Base-by-base conservation (phyloP, 371 early-diverging fungal species). In the Rhizomucor pusillus region DNA sequence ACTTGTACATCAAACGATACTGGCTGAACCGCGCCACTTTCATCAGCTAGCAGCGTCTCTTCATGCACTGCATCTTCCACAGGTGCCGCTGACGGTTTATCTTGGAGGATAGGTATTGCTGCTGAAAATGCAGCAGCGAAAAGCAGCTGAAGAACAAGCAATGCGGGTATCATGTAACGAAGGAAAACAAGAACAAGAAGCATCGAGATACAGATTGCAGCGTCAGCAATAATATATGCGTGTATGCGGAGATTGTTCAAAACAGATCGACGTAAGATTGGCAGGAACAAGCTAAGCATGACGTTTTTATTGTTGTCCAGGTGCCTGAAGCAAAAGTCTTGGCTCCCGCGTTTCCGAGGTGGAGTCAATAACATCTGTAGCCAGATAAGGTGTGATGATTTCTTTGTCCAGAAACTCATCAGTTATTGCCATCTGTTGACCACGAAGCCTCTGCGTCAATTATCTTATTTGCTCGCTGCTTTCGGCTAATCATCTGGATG, bases 391-490 rank as follows among this genome's bases (percentile, higher is more conserved):
- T 23, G 63, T 23, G 5, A 82, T 64, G 23, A 84, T 75, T 50
- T 65, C 66, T 18, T 60, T 63, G 1, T 55, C 65, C 37, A 85
- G 73, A 37, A 77, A 82, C 14, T 77, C 81, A 54, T 79, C 68
- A 19, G 69, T 62, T 52, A 85, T 79, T 65, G 69, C 71, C 85
- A 85, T 85, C 85, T 85, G 33, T 13, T 36, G 12, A 41, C 12
- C 4, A 41, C 12, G 41, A 41, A 16, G 16, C 40, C 29, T 18
- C n/a, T 23, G 13, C 25, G 16, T 25, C 36, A 49, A 39, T 39
- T 41, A 51, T 25, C 18, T 16, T 40, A 39, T 41, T 25, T 12
- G 20, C 23, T 39, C n/a, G n/a, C 29, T 7, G 29, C 39, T 41
- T 39, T 25, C 34, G 20, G 25, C 41, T 25, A 51, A 23, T 29